A percentile compares a stretch with the other conserved stretches of the same genome.
phyloP scores from a whole-genome alignment of 2,329 filamentous ascomycete species.

The Cryphonectria japonica region DNA sequence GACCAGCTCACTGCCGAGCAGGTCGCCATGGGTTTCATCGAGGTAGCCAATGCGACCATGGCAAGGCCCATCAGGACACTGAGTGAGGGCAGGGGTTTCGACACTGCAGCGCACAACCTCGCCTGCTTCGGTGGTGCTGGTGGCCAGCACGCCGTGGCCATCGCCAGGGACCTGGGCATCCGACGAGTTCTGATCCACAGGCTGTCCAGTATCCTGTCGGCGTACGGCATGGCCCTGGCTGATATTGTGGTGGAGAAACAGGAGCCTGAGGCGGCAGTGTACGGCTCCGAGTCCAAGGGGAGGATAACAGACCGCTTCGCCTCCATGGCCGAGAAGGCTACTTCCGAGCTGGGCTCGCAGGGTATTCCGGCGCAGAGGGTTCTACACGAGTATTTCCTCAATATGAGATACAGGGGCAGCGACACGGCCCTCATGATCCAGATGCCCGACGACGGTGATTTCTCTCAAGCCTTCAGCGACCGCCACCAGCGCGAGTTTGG shows the following conservation, averaged over 20 bases:
- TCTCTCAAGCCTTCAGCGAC: slow-evolving; percentile 80
- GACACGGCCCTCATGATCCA: slow-evolving; percentile 91
- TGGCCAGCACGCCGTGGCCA: slow-evolving; percentile 89
- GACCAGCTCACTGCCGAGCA: slow-evolving; percentile 76
- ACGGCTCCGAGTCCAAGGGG: slow-evolving; percentile 65
- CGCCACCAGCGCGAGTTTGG: slow-evolving; percentile 94
- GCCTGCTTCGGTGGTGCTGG: slow-evolving; percentile 92
- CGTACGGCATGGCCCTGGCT: slow-evolving; percentile 89
- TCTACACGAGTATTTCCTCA: slow-evolving; percentile 88
- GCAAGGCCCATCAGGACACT: slow-evolving; percentile 85
- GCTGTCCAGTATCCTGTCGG: slow-evolving; percentile 87
- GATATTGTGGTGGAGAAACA: slow-evolving; percentile 93
- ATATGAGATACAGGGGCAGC: slow-evolving; percentile 89
- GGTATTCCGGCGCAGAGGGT: slow-evolving; percentile 78
- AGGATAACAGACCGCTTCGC: slow-evolving; percentile 65
- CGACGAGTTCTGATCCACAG: slow-evolving; percentile 82
- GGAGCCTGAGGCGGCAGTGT: slow-evolving; percentile 69
- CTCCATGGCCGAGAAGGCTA: slow-evolving; percentile 75
- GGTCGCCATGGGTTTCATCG: slow-evolving; percentile 86
- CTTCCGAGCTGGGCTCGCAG: slow-evolving; percentile 70
- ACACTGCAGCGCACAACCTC: slow-evolving; percentile 86
- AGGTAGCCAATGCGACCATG: slow-evolving; percentile 91
- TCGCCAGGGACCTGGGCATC: slow-evolving; percentile 82
- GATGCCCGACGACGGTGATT: slow-evolving; percentile 71
- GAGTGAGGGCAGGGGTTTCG: slow-evolving; percentile 89